Evolutionary conservation across 2,329 filamentous ascomycete genomes (phyloP), one percentile per base, ranked within the genome.

Genomic region (Curvularia verruculosa): DNA sequence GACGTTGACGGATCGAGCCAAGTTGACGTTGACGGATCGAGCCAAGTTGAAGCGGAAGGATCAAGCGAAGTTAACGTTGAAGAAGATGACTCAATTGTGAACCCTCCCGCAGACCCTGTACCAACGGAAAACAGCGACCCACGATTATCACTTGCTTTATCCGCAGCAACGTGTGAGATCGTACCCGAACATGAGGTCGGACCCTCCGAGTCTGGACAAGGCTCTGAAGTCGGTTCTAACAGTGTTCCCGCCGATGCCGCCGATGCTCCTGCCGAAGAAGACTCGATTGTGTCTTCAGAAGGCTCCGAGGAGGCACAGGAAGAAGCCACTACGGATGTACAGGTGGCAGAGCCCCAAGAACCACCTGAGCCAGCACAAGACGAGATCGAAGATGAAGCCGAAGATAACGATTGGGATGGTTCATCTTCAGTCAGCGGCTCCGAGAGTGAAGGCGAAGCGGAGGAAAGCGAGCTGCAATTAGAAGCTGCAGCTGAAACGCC

Each of bases 321-420:
- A 39, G 58, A 58, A 18, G 23, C 51, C 7, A 5, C 28, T 12
- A 52, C 55, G 15, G 26, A 51, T 34, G 49, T 40, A 6, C 31
- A 52, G 8, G 45, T 56, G 9, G 10, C 37, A 3, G 54, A 59
- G 24, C 56, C 59, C 24, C 31, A 21, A 3, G 58, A 61, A 13
- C 48, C 54, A 10, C 37, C 47, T 13, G 12, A 23, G 6, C 37
- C 26, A 23, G 34, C 34, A 21, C 49, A 53, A 10, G 46, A 43
- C 7, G n/a, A 12, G 24, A 21, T 26, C 3, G 5, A 21, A 8
- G 29, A 44, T 13, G 47, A 58, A 19, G 18, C 45, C 2, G 48
- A 56, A 28, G 23, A 23, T 8, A 46, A 46, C 13, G 48, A 40
- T 24, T 41, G 39, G 39, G 39, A 41, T 41, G 39, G 39, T 12